A percentile compares a stretch with the other conserved stretches of the same genome.
These are phyloP conservation scores for Psilocybe tampanensis DNA, from an alignment of 768 basidiomycete species.

Conservation along the genomic window DNA sequence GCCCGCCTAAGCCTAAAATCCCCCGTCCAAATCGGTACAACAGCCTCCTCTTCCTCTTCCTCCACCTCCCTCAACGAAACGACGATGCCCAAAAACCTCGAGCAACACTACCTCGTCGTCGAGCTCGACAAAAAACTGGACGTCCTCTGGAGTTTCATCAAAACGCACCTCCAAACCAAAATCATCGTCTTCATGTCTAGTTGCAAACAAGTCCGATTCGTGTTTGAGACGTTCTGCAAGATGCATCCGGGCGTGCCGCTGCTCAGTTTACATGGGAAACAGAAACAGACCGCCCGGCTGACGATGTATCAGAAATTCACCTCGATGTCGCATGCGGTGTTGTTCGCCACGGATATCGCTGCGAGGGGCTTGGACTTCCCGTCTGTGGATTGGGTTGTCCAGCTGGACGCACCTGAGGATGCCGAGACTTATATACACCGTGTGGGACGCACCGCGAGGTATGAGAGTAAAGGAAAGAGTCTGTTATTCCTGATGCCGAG, in stretches of 20 bases:
- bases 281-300: slow-evolving; percentile 90
- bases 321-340: slow-evolving; percentile 75
- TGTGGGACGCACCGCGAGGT: slow-evolving; percentile 93
- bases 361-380: slow-evolving; percentile 97
- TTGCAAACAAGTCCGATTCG: slow-evolving; percentile 97
- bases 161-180: slow-evolving; percentile 89
- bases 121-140: slow-evolving; percentile 88
- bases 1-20: slow-evolving; percentile 88
- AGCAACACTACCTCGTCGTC: slow-evolving; percentile 88
- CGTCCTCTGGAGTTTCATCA: slow-evolving; percentile 92
- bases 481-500: slow-evolving; percentile 83
- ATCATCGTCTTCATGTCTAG: slow-evolving; percentile 92
- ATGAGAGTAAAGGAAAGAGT: slow-evolving; percentile 87
- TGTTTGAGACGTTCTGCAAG: slow-evolving; percentile 93
- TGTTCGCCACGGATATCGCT: slow-evolving; percentile 96
- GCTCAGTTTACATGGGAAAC: slow-evolving; percentile 95
- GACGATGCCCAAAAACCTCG: slow-evolving; percentile 75
- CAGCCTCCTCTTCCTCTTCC: slow-evolving; percentile 30
- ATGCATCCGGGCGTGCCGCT: slow-evolving; percentile 94
- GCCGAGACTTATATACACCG: slow-evolving; percentile 98
- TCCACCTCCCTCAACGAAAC: no score
- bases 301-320: slow-evolving; percentile 86
- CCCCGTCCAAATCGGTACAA: slow-evolving; percentile 73
- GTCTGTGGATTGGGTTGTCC: slow-evolving; percentile 94
- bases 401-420: slow-evolving; percentile 95